Evolutionary conservation across 345 rosid species (phyloP).

Genomic region (Ceriops zippeliana): DNA sequence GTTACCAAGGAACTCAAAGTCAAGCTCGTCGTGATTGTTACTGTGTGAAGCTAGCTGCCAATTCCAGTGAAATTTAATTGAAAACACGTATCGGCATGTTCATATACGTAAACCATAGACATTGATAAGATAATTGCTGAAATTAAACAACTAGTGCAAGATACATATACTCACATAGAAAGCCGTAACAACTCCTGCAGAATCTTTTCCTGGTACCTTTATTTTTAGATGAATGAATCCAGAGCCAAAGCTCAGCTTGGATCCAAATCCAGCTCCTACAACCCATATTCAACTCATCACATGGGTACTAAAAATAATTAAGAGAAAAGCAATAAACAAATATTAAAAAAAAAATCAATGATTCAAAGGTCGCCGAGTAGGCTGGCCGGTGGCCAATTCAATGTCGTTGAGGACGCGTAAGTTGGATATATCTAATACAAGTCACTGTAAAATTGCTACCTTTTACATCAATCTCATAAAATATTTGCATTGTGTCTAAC

Average conservation of each 20-base stretch:
- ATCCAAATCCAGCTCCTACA: slow-evolving; percentile 53
- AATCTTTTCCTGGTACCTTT: slow-evolving; percentile 48
- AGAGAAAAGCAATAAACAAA: background rate
- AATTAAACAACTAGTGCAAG: no score
- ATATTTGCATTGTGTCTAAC: no score
- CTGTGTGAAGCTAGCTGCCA: slow-evolving; percentile 47
- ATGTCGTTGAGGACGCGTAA: no score
- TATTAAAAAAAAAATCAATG: background rate
- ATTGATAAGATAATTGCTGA: no score
- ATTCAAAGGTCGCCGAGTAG: no score
- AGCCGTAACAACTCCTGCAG: slow-evolving; percentile 63
- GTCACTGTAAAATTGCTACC: no score
- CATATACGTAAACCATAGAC: no score
- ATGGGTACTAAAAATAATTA: background rate
- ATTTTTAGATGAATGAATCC: slow-evolving; percentile 51
- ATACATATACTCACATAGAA: slow-evolving; percentile 41
- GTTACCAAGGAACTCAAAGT: slow-evolving; percentile 72
- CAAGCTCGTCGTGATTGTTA: slow-evolving; percentile 53
- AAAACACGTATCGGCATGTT: no score
- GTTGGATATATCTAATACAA: no score
- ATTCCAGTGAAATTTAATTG: background rate
- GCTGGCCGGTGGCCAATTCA: no score
- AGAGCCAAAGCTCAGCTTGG: slow-evolving; percentile 45
- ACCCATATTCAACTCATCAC: background rate
- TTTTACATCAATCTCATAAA: no score